phyloP scores from a whole-genome alignment of 2,329 filamentous ascomycete species.

The Plectosphaerella sp. region DNA sequence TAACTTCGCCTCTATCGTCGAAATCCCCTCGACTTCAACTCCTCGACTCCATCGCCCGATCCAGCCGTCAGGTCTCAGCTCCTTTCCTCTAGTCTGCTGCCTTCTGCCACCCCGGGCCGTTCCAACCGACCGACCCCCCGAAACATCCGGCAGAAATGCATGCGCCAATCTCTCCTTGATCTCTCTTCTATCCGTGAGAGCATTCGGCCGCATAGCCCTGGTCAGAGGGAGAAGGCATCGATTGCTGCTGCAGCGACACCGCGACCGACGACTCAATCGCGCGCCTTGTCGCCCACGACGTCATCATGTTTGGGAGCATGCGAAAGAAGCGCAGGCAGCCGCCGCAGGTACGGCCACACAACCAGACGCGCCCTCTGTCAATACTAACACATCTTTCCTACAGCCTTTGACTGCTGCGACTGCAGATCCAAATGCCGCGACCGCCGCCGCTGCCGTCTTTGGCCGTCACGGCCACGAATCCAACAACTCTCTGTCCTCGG shows the following conservation, averaged over 20 bases:
- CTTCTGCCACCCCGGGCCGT: no score
- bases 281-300: background rate
- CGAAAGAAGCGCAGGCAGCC: constrained; percentile 41
- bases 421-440: constrained; percentile 68
- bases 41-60: no score
- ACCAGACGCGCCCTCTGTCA: constrained; percentile 9
- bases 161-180: background rate
- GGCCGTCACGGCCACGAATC: constrained; percentile 60
- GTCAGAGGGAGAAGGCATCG: no score
- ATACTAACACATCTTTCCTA: constrained; percentile 8
- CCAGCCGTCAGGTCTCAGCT: no score
- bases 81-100: no score
- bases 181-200: background rate
- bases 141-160: background rate
- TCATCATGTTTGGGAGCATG: constrained; percentile 45
- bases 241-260: background rate
- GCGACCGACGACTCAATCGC: background rate
- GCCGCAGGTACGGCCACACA: constrained; percentile 34
- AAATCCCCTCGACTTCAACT: no score
- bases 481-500: constrained; percentile 66
- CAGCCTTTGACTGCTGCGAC: constrained; percentile 62
- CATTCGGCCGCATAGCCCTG: no score
- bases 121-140: background rate
- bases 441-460: constrained; percentile 77
- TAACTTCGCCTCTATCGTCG: no score